Evolutionary conservation across 768 basidiomycete species (phyloP), one percentile per base, ranked within the genome.

Genomic region (Russula earlei): DNA sequence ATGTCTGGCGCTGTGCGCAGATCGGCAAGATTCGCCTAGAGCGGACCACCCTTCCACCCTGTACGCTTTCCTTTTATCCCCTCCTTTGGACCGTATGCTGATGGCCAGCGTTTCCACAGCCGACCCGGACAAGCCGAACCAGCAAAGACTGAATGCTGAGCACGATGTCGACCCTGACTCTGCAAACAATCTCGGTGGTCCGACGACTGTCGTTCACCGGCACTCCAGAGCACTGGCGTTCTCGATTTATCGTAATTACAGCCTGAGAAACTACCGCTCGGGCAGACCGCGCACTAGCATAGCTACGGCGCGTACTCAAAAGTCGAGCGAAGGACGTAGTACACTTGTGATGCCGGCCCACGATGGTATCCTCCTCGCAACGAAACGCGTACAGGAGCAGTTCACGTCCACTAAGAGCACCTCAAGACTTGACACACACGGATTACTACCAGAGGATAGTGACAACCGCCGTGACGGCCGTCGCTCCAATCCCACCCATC

Each of bases 161-260:
- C 81, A 80, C 55, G 72, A 81, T 52, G 71, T 75, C 24, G 81
- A 78, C 59, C 75, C 76, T 0, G 77, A 71, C 57, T 68, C 67
- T 31, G 70, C 65, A 5, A 74, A 73, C 34, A 69, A 67, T 6
- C 70, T 68, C 31, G 75, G 75, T 33, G 84, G 85, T 1, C 86
- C 87, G 0, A 72, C 74, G 22, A 75, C 80, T 33, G 82, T 85
- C 52, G 80, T 91, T 31, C 90, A 91, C 69, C 87, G 87, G 62
- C 89, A 91, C 65, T 87, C 89, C 1, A 81, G 85, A 52, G 84
- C 85, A 4, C 70, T 79, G 29, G 89, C 86, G 0, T 90, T 89
- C 68, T 89, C 88, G 0, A 79, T 91, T 46, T 83, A 84, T 67
- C 80, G 89, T 44, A 78, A 80, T 53, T 81, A 84, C 52, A 68